A percentile compares a stretch with the other conserved stretches of the same genome.
phyloP scores from a whole-genome alignment of 129 eudicot species.

The Chrysanthemum lavandulifolium region DNA sequence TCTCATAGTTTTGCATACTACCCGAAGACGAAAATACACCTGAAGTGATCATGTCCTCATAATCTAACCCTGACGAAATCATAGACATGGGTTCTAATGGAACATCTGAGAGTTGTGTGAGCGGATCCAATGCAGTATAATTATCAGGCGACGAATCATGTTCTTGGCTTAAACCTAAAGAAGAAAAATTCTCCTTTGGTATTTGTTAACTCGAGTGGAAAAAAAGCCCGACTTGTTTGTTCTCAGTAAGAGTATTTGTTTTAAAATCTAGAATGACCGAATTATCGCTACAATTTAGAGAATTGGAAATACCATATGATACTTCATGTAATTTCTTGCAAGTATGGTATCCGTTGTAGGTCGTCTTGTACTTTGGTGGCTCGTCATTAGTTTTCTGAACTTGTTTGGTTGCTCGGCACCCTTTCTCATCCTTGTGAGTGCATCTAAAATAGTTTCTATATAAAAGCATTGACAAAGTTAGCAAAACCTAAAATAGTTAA shows the following conservation, averaged over 20 bases:
- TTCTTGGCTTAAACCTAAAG: not conserved
- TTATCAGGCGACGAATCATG: not conserved
- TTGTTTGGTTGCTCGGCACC: conserved; percentile 57
- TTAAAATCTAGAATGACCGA: conserved; percentile 42
- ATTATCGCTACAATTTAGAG: conserved; percentile 19
- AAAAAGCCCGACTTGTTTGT: not conserved
- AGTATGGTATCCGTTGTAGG: conserved; percentile 48
- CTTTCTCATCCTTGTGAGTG: conserved; percentile 64
- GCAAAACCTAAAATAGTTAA: too few species aligned
- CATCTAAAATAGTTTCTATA: conserved; percentile 67
- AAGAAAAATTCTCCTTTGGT: not conserved
- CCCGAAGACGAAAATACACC: not conserved
- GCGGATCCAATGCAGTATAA: not conserved
- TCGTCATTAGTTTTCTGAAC: conserved; percentile 47
- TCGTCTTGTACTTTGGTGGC: conserved; percentile 37
- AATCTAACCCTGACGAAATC: not conserved
- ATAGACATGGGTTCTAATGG: not conserved
- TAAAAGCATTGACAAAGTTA: not conserved
- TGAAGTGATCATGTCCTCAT: conserved; percentile 1
- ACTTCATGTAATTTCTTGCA: conserved; percentile 30
- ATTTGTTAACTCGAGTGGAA: not conserved
- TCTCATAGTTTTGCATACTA: not conserved
- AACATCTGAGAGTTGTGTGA: not conserved
- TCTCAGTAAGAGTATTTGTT: not conserved
- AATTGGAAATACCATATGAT: conserved; percentile 27